Percentiles rank a stretch among this genome's conserved stretches.
These are phyloP conservation scores for Solanum verrucosum DNA, from an alignment of 257 asterid genomes.

Conservation along the genomic window DNA sequence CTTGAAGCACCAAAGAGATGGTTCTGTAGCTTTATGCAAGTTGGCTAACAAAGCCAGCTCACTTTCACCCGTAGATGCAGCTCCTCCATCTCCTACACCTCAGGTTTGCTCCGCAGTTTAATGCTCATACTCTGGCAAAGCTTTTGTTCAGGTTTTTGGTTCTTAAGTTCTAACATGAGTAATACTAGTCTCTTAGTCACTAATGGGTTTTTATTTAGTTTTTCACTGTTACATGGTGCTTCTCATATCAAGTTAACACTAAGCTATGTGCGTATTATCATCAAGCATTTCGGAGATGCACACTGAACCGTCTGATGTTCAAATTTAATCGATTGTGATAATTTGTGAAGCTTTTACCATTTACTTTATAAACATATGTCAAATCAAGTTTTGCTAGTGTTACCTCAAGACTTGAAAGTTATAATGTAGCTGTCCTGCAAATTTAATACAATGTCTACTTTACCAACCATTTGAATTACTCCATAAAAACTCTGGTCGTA, in stretches of 20 bases:
- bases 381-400: not conserved
- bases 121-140: not conserved
- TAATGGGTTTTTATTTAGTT: not conserved
- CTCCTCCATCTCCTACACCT: constrained; percentile 92
- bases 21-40: constrained; percentile 73
- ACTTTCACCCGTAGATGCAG: constrained; percentile 83
- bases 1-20: constrained; percentile 64
- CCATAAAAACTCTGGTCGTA: not conserved
- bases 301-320: not conserved
- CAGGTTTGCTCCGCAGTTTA: constrained; percentile 40
- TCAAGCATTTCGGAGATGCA: not conserved
- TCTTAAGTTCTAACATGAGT: not conserved
- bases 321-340: not conserved
- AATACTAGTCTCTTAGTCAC: not conserved
- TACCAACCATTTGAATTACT: not conserved
- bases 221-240: not conserved
- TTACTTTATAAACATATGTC: not conserved
- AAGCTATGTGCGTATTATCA: not conserved
- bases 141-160: not conserved
- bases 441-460: not conserved
- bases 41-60: constrained; percentile 75
- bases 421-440: not conserved
- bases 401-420: not conserved
- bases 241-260: not conserved
- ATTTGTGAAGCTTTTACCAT: not conserved